phyloP scores from a whole-genome alignment of 345 rosid species.

The Abelmoschus esculentus region DNA sequence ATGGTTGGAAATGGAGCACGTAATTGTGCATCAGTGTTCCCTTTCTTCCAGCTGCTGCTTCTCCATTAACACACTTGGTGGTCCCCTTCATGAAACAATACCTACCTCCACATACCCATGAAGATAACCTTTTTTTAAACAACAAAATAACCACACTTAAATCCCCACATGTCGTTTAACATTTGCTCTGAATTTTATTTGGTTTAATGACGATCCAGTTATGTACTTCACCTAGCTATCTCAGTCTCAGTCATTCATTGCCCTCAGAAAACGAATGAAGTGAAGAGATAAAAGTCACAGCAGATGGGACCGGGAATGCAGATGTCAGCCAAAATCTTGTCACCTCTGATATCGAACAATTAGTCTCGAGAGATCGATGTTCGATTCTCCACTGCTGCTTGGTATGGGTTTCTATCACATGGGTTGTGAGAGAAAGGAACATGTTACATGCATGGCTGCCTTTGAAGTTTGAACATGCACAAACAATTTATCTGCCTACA shows the following conservation, averaged over 20 bases:
- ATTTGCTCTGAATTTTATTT: background rate
- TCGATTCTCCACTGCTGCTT: background rate
- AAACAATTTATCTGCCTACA: slow-evolving; percentile 10
- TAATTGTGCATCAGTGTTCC: slow-evolving; percentile 32
- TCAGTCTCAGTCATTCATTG: background rate
- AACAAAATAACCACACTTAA: background rate
- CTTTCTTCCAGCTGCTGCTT: slow-evolving; percentile 50
- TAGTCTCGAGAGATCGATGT: slow-evolving; percentile 9
- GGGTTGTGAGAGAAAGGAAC: slow-evolving; percentile 25
- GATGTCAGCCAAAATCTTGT: slow-evolving; percentile 13
- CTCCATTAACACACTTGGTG: slow-evolving; percentile 22
- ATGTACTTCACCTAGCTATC: background rate
- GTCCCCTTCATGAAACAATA: slow-evolving; percentile 35
- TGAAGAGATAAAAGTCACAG: background rate
- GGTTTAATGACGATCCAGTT: background rate
- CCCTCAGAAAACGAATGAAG: background rate
- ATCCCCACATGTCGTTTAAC: slow-evolving; percentile 5
- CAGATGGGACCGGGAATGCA: slow-evolving; percentile 25
- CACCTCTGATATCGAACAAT: slow-evolving; percentile 15
- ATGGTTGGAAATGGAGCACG: slow-evolving; percentile 55
- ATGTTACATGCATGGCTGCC: slow-evolving; percentile 28
- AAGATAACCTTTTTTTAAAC: slow-evolving; percentile 14
- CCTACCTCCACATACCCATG: slow-evolving; percentile 22
- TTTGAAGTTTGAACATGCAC: slow-evolving; percentile 22
- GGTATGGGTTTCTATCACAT: slow-evolving; percentile 29